Conservation (phyloP, 1,284 basidiomycete genomes). For the Thelephora terrestris region DNA sequence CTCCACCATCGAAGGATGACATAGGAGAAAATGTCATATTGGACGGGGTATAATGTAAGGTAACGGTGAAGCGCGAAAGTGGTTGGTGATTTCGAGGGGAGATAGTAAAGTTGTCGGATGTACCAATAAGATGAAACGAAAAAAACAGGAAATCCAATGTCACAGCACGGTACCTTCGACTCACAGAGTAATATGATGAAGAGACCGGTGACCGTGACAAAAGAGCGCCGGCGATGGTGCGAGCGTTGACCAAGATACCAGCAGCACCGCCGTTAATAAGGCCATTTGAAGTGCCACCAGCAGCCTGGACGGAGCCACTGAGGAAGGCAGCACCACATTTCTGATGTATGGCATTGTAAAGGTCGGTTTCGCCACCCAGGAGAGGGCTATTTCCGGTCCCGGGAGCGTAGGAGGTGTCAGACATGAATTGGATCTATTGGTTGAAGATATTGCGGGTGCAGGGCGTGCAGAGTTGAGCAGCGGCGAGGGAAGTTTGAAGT, state of each 20-base stretch:
- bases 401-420: constrained; percentile 57
- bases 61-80: too few species aligned
- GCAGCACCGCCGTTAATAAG: constrained; percentile 20
- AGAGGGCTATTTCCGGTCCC: constrained; percentile 58
- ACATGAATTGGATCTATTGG: constrained; percentile 70
- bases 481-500: constrained; percentile 43
- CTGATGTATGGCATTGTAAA: constrained; percentile 52
- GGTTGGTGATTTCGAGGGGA: too few species aligned
- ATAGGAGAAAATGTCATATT: too few species aligned
- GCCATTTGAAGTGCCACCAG: constrained; percentile 43
- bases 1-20: too few species aligned
- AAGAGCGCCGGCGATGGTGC: too few species aligned
- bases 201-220: too few species aligned
- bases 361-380: constrained; percentile 49
- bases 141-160: too few species aligned
- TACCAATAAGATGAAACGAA: too few species aligned
- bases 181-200: too few species aligned
- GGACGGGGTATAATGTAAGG: too few species aligned
- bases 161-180: too few species aligned
- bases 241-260: constrained; percentile 12
- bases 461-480: constrained; percentile 57
- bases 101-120: too few species aligned
- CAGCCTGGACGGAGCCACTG: constrained; percentile 51
- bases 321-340: constrained; percentile 61
- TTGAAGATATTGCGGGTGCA: constrained; percentile 74